Conservation (phyloP, 2,329 filamentous ascomycete genomes). For the Diaporthe citriasiana region DNA sequence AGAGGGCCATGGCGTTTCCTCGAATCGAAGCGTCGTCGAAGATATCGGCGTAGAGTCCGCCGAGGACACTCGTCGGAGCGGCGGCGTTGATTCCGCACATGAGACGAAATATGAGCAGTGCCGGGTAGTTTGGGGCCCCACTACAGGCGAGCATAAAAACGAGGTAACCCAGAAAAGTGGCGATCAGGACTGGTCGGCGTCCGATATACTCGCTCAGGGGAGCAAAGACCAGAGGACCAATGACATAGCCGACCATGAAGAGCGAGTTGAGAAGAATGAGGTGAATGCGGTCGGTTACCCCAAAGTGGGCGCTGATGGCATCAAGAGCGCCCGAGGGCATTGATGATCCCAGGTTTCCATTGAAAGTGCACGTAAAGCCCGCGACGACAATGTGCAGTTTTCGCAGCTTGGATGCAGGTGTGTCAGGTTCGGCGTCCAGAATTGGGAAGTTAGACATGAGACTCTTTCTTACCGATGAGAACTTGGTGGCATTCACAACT, state of each 20-base stretch:
- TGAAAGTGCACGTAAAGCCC: not conserved
- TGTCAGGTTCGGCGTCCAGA: not conserved
- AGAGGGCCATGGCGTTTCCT: conserved; percentile 7
- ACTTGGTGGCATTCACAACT: conserved; percentile 8
- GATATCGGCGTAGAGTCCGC: conserved; percentile 6
- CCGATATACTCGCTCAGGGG: conserved; percentile 24
- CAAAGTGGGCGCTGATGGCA: conserved; percentile 8
- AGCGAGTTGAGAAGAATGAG: conserved; percentile 21
- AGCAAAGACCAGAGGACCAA: conserved; percentile 13
- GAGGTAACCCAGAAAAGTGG: conserved; percentile 4
- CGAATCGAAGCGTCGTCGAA: conserved; percentile 4
- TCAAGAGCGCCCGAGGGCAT: conserved; percentile 19
- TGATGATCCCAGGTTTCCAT: conserved; percentile 15
- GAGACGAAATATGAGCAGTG: conserved; percentile 3
- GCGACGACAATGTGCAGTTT: conserved; percentile 4
- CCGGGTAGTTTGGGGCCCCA: not conserved
- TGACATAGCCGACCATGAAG: conserved; percentile 23
- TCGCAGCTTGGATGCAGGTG: not conserved
- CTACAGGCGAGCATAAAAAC: conserved; percentile 12
- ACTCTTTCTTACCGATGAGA: not conserved
- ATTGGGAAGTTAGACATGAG: not conserved
- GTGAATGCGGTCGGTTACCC: conserved; percentile 3
- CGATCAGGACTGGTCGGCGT: conserved; percentile 2
- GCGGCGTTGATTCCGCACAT: conserved; percentile 20
- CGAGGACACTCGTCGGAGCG: conserved; percentile 13